These are phyloP conservation scores for Casuarina equisetifolia DNA, from an alignment of 306 rosid species.

Conservation along the genomic window DNA sequence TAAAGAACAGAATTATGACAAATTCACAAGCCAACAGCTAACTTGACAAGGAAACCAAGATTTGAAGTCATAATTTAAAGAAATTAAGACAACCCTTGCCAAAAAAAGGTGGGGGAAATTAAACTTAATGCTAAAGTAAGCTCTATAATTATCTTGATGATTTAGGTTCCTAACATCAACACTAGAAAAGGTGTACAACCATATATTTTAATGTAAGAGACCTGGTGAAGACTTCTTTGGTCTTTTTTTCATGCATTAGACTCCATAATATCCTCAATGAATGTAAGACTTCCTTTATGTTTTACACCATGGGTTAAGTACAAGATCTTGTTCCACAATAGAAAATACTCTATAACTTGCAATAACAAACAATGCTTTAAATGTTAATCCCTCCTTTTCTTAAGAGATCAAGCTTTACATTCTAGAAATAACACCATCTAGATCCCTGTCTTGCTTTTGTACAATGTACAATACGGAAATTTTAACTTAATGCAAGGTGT, in stretches of 20 bases:
- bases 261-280: too few relatives aligned
- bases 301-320: too few relatives aligned
- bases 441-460: background rate
- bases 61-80: conserved; percentile 24
- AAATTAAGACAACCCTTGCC: conserved; percentile 8
- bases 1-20: conserved; percentile 31
- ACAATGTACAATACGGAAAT: too few relatives aligned
- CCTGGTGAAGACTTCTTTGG: background rate
- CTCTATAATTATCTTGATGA: background rate
- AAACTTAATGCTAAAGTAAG: background rate
- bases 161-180: background rate
- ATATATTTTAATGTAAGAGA: too few relatives aligned
- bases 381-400: background rate
- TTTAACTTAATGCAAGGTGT: background rate
- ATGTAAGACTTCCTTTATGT: too few relatives aligned
- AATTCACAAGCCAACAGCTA: conserved; percentile 33
- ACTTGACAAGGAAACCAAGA: conserved; percentile 9
- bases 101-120: conserved; percentile 15
- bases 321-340: background rate
- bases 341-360: background rate
- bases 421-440: background rate
- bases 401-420: background rate
- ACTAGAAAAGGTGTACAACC: background rate
- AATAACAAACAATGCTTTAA: background rate
- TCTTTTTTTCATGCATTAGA: background rate